These are phyloP conservation scores for Aspergillus terreus DNA, from an alignment of 2,329 filamentous ascomycete genomes.

Conservation along the genomic window DNA sequence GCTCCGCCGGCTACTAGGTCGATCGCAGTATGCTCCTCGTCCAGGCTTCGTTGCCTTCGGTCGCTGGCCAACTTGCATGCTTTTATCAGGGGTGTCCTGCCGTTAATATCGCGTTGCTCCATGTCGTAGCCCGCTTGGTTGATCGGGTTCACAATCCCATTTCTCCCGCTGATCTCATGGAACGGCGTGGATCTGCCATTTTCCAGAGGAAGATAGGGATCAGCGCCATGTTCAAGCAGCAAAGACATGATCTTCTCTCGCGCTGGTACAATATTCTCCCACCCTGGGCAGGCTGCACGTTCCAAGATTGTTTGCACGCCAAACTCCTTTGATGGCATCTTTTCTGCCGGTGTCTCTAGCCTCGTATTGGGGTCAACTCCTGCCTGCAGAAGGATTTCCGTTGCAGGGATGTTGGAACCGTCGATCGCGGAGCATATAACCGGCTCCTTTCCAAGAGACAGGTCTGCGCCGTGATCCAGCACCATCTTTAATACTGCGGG, in stretches of 20 bases:
- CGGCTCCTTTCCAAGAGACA: background rate
- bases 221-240: slow-evolving; percentile 3
- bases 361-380: slow-evolving; percentile 1
- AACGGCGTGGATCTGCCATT: background rate
- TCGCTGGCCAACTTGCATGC: background rate
- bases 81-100: slow-evolving; percentile 1
- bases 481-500: background rate
- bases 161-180: slow-evolving; percentile 2
- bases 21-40: background rate
- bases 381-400: background rate
- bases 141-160: slow-evolving; percentile 1
- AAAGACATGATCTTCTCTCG: background rate
- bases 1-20: slow-evolving; percentile 3
- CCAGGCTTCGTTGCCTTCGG: no score
- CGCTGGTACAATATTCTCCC: background rate
- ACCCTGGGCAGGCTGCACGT: background rate
- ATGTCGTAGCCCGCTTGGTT: background rate
- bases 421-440: background rate
- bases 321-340: background rate
- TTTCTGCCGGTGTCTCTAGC: background rate
- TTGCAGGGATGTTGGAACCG: background rate
- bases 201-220: background rate
- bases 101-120: background rate
- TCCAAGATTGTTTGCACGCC: background rate
- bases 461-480: background rate